Evolutionary conservation across 1,284 basidiomycete species (phyloP).

Genomic region (Gomphus bonarii): DNA sequence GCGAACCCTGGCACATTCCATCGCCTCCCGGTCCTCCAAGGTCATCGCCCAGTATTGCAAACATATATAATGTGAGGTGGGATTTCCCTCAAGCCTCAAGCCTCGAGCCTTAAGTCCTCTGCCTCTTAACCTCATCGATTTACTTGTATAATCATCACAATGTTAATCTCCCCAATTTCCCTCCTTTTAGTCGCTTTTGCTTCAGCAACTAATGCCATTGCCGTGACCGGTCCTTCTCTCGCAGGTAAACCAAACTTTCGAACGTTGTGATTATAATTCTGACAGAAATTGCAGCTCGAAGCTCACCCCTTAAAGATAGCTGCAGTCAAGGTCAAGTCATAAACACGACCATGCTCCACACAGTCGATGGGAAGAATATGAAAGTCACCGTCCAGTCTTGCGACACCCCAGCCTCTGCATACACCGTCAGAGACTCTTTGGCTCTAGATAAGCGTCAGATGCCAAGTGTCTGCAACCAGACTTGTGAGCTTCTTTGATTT

Average conservation of each 20-base stretch:
- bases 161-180: neutral
- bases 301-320: neutral
- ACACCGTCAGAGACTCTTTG: neutral
- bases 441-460: neutral
- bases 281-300: neutral
- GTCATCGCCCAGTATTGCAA: no score
- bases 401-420: neutral
- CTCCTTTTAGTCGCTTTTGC: neutral
- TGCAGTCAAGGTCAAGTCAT: neutral
- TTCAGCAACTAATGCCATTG: neutral
- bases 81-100: slow-evolving; percentile 55
- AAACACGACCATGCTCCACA: neutral
- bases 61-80: no score
- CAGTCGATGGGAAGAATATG: neutral
- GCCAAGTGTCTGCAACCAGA: slow-evolving; percentile 1
- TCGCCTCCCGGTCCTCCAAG: no score
- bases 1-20: no score
- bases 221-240: neutral
- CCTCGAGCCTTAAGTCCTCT: slow-evolving; percentile 76
- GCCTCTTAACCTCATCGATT: slow-evolving; percentile 71
- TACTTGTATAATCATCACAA: neutral
- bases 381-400: neutral
- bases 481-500: neutral
- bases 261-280: neutral
- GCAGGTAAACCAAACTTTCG: neutral